Evolutionary conservation across 106 monocot species (phyloP).

Genomic region (Triglochin maritima): DNA sequence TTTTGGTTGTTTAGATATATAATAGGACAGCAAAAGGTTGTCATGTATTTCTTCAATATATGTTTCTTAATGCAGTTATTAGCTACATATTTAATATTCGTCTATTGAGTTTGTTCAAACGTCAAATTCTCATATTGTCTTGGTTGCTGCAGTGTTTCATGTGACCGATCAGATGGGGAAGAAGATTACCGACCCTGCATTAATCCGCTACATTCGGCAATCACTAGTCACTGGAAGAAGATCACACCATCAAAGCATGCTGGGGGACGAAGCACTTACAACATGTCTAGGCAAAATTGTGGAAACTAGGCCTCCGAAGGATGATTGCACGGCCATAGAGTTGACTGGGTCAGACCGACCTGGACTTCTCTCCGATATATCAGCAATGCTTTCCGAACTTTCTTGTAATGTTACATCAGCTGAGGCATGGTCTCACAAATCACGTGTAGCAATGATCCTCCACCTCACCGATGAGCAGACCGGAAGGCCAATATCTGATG

Average conservation of each 20-base stretch:
- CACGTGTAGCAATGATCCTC: slow-evolving; percentile 27
- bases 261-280: slow-evolving; percentile 18
- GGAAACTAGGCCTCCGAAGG: slow-evolving; percentile 3
- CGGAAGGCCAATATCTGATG: slow-evolving; percentile 16
- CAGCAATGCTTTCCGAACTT: slow-evolving; percentile 26
- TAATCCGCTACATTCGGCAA: slow-evolving; percentile 39
- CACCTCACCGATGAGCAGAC: slow-evolving; percentile 14
- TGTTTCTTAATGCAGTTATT: too few relatives aligned
- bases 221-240: slow-evolving; percentile 12
- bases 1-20: too few relatives aligned
- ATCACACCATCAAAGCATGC: too few relatives aligned
- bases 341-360: slow-evolving; percentile 35
- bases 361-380: slow-evolving; percentile 48
- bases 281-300: slow-evolving; percentile 54
- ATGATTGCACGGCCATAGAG: slow-evolving; percentile 32
- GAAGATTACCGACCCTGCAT: slow-evolving; percentile 35
- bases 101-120: too few relatives aligned
- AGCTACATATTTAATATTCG: too few relatives aligned
- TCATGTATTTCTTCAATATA: too few relatives aligned
- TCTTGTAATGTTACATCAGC: slow-evolving; percentile 22
- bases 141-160: slow-evolving; percentile 45
- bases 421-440: slow-evolving; percentile 50
- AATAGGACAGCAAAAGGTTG: too few relatives aligned
- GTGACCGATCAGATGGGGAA: slow-evolving; percentile 54
- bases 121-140: slow-evolving; percentile 35